Conservation (phyloP, 1,284 basidiomycete species). For the Trichosporon inkin region DNA sequence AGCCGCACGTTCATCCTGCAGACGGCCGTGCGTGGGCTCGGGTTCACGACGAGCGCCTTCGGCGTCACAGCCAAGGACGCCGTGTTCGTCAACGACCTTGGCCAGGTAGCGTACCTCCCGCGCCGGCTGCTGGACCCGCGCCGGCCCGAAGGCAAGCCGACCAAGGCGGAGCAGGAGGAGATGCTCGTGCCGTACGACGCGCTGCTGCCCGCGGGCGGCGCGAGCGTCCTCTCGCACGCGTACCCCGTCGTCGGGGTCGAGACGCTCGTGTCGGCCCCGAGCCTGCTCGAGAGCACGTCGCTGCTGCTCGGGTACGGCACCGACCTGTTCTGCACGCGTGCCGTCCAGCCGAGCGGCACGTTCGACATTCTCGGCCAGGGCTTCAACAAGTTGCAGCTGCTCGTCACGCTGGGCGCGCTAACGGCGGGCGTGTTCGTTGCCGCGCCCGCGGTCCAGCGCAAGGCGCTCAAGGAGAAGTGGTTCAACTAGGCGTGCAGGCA, state of each 20-base stretch:
- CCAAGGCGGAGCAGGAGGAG: slow-evolving; percentile 76
- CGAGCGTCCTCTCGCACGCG: slow-evolving; percentile 3
- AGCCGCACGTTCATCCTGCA: slow-evolving; percentile 71
- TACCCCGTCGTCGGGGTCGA: slow-evolving; percentile 63
- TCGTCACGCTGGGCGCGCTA: slow-evolving; percentile 73
- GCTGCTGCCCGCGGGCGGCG: slow-evolving; percentile 55
- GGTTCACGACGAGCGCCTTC: slow-evolving; percentile 74
- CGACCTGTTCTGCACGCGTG: slow-evolving; percentile 77
- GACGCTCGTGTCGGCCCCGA: slow-evolving; percentile 67
- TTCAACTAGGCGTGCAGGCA: slow-evolving; percentile 25
- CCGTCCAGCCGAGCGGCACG: slow-evolving; percentile 74
- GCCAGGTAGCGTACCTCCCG: slow-evolving; percentile 71
- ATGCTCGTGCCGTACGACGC: slow-evolving; percentile 80
- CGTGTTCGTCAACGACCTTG: slow-evolving; percentile 70
- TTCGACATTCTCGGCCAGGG: slow-evolving; percentile 88
- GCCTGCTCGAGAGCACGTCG: slow-evolving; percentile 85
- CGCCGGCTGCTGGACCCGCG: slow-evolving; percentile 76
- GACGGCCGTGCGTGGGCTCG: slow-evolving; percentile 63
- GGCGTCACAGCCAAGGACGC: slow-evolving; percentile 85
- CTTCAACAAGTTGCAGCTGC: slow-evolving; percentile 91
- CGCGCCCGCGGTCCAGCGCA: slow-evolving; percentile 51
- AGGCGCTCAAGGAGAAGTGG: slow-evolving; percentile 46
- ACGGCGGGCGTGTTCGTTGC: slow-evolving; percentile 68
- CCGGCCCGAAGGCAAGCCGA: slow-evolving; percentile 72
- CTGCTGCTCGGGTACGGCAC: slow-evolving; percentile 81